A percentile compares a stretch with the other conserved stretches of the same genome.
These are phyloP conservation scores for Aspergillus ibericus DNA, from an alignment of 2,329 filamentous ascomycete species.

Conservation along the genomic window DNA sequence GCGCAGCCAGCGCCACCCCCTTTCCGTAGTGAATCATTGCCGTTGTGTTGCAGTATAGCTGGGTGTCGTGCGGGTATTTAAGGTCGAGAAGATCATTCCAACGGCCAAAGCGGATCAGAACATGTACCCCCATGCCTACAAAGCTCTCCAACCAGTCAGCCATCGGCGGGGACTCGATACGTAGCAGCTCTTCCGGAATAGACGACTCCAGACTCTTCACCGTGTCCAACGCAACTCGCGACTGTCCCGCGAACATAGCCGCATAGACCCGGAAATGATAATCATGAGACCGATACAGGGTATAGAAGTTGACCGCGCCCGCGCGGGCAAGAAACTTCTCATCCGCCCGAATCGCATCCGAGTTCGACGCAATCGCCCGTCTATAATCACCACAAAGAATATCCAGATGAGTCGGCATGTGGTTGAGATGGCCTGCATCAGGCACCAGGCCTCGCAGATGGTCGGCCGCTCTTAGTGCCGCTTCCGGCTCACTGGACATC, in stretches of 20 bases:
- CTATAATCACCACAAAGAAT: constrained; percentile 71
- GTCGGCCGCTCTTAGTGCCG: constrained; percentile 62
- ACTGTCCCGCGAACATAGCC: constrained; percentile 74
- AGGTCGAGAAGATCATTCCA: constrained; percentile 67
- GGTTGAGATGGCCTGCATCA: constrained; percentile 68
- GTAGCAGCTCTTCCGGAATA: constrained; percentile 63
- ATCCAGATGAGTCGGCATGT: constrained; percentile 79
- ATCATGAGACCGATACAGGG: constrained; percentile 72
- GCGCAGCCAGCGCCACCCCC: constrained; percentile 65
- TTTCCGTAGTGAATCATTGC: constrained; percentile 69
- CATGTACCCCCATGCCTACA: constrained; percentile 66
- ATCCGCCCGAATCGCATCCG: constrained; percentile 66
- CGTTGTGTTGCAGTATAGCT: constrained; percentile 68
- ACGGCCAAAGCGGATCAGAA: constrained; percentile 69
- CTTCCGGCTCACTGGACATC: constrained; percentile 68
- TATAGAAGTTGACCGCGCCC: constrained; percentile 70
- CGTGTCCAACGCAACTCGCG: constrained; percentile 61
- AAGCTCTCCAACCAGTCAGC: constrained; percentile 77
- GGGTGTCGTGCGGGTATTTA: constrained; percentile 56
- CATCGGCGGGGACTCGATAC: constrained; percentile 68
- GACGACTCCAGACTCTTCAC: constrained; percentile 60
- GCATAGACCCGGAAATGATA: constrained; percentile 75
- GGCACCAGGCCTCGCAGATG: constrained; percentile 64
- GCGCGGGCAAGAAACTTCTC: constrained; percentile 62
- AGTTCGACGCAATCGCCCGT: constrained; percentile 65